Evolutionary conservation across 108 stramenopile genomes (phyloP), one percentile per base, ranked within the genome.

Genomic region (Aurantiochytrium sp.): DNA sequence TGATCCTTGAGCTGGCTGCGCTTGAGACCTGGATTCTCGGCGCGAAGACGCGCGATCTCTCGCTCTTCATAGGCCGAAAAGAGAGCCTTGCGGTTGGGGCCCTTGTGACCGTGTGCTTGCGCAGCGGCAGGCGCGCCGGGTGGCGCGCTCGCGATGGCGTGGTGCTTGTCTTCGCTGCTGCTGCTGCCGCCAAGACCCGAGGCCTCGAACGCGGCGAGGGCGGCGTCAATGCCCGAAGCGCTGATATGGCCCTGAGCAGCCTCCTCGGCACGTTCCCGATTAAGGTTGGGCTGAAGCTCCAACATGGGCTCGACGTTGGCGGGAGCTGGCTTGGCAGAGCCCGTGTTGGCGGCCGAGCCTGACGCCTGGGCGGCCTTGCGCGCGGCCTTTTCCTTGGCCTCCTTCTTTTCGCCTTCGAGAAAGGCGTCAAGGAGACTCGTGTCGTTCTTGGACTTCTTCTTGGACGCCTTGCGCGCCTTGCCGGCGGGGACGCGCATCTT

Each of bases 1-100:
- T 96, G 97, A 76, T 98, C 97, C 88, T 97, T 95, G 92, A 96
- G 96, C 92, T 98, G 98, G 87, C 96, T 94, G 45, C 96, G 88
- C 90, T 96, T 95, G 90, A 98, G 93, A 44, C 96, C 96, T 72
- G 98, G 98, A 92, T 94, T 94, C 43, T 97, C 96, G 72, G 93
- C 89, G 90, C 96, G 96, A 73, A 98, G 90, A 72, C 93, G 90
- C 21, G 95, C 93, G 92, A 97, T 89, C 95, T 94, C 96, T 60
- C 91, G 88, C 89, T 95, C 96, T 92, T 97, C 96, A 89, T 96
- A 98, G 44, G 95, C 98, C 88, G 92, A 93, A 90, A 95, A 95
- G 14, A 96, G 91, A 18, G 96, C 96, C 93, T 98, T 98, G 88
- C 93, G 93, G 28, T 93, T 89, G 42, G 95, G 94, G 25, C 93